Evolutionary conservation across 164 flowering plant genomes (phyloP).

Genomic region (Sextonia rubra): DNA sequence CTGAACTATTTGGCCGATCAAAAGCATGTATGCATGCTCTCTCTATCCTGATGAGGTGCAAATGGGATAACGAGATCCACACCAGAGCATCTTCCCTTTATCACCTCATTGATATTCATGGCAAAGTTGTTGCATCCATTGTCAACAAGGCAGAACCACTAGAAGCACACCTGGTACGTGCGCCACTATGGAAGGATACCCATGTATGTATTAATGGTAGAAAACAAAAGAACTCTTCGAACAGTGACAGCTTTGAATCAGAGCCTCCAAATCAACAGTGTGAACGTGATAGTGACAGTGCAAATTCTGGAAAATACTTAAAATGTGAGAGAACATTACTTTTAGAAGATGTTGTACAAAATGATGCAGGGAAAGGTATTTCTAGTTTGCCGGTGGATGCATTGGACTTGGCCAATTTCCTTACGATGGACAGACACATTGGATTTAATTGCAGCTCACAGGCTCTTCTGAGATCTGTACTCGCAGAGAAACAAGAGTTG

Average conservation of each 20-base stretch:
- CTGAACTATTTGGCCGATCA: constrained; percentile 81
- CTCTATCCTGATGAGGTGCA: constrained; percentile 71
- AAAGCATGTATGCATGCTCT: constrained; percentile 92
- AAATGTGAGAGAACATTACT: constrained; percentile 32
- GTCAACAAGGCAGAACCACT: constrained; percentile 86
- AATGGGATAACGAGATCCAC: constrained; percentile 81
- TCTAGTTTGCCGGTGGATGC: constrained; percentile 70
- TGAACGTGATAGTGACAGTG: constrained; percentile 19
- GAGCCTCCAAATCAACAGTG: constrained; percentile 17
- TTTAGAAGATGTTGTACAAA: constrained; percentile 33
- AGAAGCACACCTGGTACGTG: constrained; percentile 57
- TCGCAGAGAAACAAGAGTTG: constrained; percentile 79
- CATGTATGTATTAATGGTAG: constrained; percentile 28
- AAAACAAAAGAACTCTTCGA: constrained; percentile 25
- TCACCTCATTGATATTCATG: constrained; percentile 81
- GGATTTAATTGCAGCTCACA: constrained; percentile 79
- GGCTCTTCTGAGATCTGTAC: constrained; percentile 66
- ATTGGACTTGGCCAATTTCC: constrained; percentile 89
- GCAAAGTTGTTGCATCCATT: constrained; percentile 91
- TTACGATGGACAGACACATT: constrained; percentile 78
- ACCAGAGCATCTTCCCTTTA: constrained; percentile 78
- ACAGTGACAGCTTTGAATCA: constrained; percentile 26
- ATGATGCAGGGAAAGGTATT: constrained; percentile 40
- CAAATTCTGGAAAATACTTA: constrained; percentile 21
- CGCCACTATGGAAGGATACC: constrained; percentile 49